A percentile compares a stretch with the other conserved stretches of the same genome.
Conservation (phyloP, 2,329 filamentous ascomycete genomes). For the Metarhizium robertsii region DNA sequence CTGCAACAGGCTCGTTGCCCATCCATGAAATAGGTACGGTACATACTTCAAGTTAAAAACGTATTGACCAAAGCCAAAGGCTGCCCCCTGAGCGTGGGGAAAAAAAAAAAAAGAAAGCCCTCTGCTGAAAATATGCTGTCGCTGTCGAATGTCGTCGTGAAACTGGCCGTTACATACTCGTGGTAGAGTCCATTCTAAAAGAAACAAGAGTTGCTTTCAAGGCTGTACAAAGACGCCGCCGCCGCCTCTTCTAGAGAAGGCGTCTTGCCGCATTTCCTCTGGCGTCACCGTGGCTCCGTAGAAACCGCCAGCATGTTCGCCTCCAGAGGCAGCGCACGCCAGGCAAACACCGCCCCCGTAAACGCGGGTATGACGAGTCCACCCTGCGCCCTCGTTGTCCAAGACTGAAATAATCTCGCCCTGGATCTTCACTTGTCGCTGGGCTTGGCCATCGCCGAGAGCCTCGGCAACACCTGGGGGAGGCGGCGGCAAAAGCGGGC, state of each 20-base stretch:
- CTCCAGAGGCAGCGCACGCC: slow-evolving; percentile 41
- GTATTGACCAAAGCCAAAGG: too few relatives aligned
- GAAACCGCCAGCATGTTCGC: slow-evolving; percentile 35
- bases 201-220: background rate
- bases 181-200: background rate
- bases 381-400: slow-evolving; percentile 38
- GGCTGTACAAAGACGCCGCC: background rate
- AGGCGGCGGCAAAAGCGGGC: slow-evolving; percentile 37
- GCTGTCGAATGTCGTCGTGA: background rate
- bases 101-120: background rate
- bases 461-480: slow-evolving; percentile 21
- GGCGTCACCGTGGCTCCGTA: slow-evolving; percentile 46
- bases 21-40: too few relatives aligned
- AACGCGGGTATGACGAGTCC: slow-evolving; percentile 49
- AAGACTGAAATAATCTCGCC: slow-evolving; percentile 42
- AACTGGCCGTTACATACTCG: background rate
- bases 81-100: background rate
- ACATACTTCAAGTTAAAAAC: too few relatives aligned
- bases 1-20: too few relatives aligned
- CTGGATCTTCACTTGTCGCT: slow-evolving; percentile 32
- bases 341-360: slow-evolving; percentile 50
- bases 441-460: slow-evolving; percentile 13
- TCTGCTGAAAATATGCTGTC: background rate
- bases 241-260: background rate
- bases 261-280: slow-evolving; percentile 36